phyloP scores from a whole-genome alignment of 257 asterid genomes.

The Primulina eburnea region DNA sequence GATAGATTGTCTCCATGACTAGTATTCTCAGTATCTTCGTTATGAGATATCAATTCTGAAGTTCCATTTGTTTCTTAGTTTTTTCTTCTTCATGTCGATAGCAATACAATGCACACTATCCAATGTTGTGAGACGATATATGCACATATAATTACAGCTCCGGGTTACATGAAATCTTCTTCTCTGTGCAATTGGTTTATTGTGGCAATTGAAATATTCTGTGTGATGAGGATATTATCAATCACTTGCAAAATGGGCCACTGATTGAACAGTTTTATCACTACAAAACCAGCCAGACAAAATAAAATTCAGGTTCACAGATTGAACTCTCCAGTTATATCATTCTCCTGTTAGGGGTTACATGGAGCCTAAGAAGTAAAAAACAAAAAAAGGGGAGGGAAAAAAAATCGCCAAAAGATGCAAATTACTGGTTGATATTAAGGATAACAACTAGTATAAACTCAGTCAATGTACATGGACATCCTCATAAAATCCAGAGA shows the following conservation, averaged over 20 bases:
- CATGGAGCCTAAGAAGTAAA: background rate
- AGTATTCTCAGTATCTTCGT: constrained; percentile 36
- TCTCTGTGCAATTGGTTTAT: too few species aligned
- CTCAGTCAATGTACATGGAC: constrained; percentile 24
- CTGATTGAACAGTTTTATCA: background rate
- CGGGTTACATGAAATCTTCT: background rate
- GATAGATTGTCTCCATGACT: constrained; percentile 36
- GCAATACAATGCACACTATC: background rate
- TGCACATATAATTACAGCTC: background rate
- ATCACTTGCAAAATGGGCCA: background rate
- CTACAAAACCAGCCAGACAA: background rate
- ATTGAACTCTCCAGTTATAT: background rate
- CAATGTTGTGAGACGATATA: too few species aligned
- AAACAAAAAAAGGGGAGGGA: background rate
- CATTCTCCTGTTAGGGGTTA: background rate
- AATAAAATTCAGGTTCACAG: background rate
- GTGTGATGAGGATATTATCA: background rate
- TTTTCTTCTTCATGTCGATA: background rate
- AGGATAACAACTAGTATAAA: background rate
- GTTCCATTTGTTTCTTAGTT: constrained; percentile 10
- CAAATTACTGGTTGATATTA: constrained; percentile 17
- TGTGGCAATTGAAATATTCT: background rate
- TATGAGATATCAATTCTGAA: constrained; percentile 24
- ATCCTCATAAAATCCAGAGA: constrained; percentile 19
- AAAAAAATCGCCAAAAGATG: constrained; percentile 7